Evolutionary conservation across 345 rosid genomes (phyloP).

Genomic region (Populus davidiana): DNA sequence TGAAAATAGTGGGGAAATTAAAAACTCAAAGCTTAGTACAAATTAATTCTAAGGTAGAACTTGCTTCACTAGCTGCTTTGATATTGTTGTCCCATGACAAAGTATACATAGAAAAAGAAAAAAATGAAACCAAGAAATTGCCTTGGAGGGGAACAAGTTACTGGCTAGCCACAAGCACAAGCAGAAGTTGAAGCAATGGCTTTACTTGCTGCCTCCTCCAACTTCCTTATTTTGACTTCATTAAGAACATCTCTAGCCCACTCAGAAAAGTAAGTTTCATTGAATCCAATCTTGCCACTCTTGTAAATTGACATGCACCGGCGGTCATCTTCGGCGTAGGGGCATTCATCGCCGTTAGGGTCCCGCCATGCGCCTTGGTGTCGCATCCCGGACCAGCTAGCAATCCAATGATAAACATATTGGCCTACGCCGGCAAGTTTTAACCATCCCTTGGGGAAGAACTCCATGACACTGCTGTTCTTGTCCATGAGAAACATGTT

Average conservation of each 20-base stretch:
- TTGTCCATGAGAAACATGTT: slow-evolving; percentile 71
- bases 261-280: slow-evolving; percentile 44
- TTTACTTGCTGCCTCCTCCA: slow-evolving; percentile 4
- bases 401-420: slow-evolving; percentile 61
- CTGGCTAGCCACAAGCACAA: slow-evolving; percentile 24
- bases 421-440: slow-evolving; percentile 76
- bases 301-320: slow-evolving; percentile 74
- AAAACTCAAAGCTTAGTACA: no score
- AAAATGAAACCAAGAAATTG: background rate
- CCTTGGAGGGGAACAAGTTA: background rate
- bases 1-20: no score
- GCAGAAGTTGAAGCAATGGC: slow-evolving; percentile 12
- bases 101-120: no score
- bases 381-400: slow-evolving; percentile 78
- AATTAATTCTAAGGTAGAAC: no score
- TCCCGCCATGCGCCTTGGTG: slow-evolving; percentile 78
- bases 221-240: slow-evolving; percentile 35
- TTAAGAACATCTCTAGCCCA: slow-evolving; percentile 53
- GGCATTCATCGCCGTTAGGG: slow-evolving; percentile 51
- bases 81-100: no score
- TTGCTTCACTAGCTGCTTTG: no score
- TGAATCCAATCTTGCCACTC: slow-evolving; percentile 51
- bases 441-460: slow-evolving; percentile 74
- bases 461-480: slow-evolving; percentile 75
- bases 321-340: slow-evolving; percentile 51